Base-by-base conservation (phyloP, 805 yeast species). In the Nakazawaea ambrosiae region DNA sequence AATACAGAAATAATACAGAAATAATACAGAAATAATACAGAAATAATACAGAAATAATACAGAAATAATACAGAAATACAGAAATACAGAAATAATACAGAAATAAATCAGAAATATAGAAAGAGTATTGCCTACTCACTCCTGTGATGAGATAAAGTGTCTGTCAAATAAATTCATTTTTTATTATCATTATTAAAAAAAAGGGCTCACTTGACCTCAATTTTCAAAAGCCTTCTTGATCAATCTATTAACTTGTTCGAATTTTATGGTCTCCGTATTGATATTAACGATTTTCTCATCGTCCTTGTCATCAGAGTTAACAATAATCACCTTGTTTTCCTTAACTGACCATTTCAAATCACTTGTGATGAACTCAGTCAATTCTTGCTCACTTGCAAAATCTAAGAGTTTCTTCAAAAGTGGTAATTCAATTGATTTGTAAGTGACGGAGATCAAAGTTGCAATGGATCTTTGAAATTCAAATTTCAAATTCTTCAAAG, bases 221-320 rank as follows among this genome's bases (percentile, higher is more conserved):
- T 35, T 34, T 20, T 41, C 45, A 27, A 38, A 28, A 11, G 42
- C 37, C 32, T 33, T 37, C 29, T 38, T 41, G n/a, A 41, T 38
- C 37, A 41, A 30, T 27, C 40, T 31, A 27, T 16, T 38, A 17
- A 41, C 18, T 37, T 41, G 45, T 16, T 41, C 45, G 28, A 41
- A 14, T 25, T 34, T 37, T 25, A 41, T 33, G 20, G 36, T 38
- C 32, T 41, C 42, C 8, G 37, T 37, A 16, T 35, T 37, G 33
- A 41, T 41, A 30, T 34, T 40, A 17, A 36, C 34, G 12, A 25
- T 33, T 34, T 39, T 27, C 23, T 36, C 36, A 7, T 34, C 43
- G 20, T 36, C 37, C 10, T n/a, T 23, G 20, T 36, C 37, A 6
- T 9, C 23, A 4, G 34, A 26, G 11, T 8, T n/a, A 6, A 29